Evolutionary conservation across 257 asterid species (phyloP), one percentile per base, ranked within the genome.

Genomic region (Agastache rugosa): DNA sequence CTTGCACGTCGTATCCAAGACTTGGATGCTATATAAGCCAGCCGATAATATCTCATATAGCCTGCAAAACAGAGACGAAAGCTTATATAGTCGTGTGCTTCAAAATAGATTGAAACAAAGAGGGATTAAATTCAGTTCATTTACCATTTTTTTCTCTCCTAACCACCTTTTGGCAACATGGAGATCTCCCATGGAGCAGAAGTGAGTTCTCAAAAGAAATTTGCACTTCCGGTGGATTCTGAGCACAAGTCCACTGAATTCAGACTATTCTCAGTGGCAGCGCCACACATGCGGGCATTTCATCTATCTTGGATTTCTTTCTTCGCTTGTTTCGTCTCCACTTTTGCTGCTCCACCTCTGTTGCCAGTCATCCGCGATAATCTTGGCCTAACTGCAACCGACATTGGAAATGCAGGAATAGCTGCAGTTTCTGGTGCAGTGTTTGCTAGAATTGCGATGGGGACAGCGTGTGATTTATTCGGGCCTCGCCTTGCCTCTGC

Each of bases 361-460:
- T 67, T 92, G 1, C 97, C 97, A 0, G 79, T 90, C 71, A 93
- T 93, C 75, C 93, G 98, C 0, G 93, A 88, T 74, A 64, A 93
- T 39, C 90, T 93, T 8, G 67, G 83, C 51, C 84, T 93, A 27
- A 87, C 96, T 0, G 82, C 96, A 25, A 84, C 87, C 0, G 95
- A 91, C 77, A 89, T 91, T 5, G 97, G 97, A 41, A 86, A 89
- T 31, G 96, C 97, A 5, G 97, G 98, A 8, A 86, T 87, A 8
- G 97, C 97, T 0, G 85, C 97, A 0, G 96, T 93, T 72, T 85
- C 93, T 0, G 98, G 98, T 10, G 95, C 95, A 0, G 87, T 91
- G 0, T 83, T 93, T 6, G 94, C 96, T 3, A 79, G 98, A 27
- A 55, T 93, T 0, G 91, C 91, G 44, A 91, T 91, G 97, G 97